Percentiles rank a stretch among this genome's conserved stretches.
Evolutionary conservation across 2,329 filamentous ascomycete species (phyloP).

Genomic region (Scytalidium lignicola): DNA sequence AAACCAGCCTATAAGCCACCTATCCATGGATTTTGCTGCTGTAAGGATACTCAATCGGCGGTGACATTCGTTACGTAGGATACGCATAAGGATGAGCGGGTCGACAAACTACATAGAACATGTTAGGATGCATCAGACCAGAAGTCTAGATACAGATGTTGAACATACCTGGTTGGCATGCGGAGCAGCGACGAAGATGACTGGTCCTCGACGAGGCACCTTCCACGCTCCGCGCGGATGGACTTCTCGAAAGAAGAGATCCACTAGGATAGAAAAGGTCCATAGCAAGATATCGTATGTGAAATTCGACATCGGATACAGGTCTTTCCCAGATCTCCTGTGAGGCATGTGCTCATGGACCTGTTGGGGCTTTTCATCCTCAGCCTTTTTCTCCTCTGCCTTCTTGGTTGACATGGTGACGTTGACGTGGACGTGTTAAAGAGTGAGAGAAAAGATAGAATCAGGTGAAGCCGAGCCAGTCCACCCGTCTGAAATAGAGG

Average conservation of each 20-base stretch:
- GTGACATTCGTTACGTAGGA: constrained; percentile 75
- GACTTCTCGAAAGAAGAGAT: constrained; percentile 97
- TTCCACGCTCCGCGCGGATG: constrained; percentile 94
- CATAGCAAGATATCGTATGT: constrained; percentile 76
- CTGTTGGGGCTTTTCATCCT: constrained; percentile 1
- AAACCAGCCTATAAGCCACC: constrained; percentile 81
- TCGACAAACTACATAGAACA: constrained; percentile 71
- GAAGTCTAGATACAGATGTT: neutral
- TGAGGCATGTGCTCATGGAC: constrained; percentile 18
- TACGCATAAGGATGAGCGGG: constrained; percentile 86
- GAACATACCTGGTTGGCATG: constrained; percentile 83
- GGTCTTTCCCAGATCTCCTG: constrained; percentile 40
- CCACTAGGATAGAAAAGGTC: constrained; percentile 75
- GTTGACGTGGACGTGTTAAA: too few relatives aligned
- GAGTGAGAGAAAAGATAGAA: neutral
- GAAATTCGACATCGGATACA: constrained; percentile 66
- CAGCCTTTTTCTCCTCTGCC: constrained; percentile 8
- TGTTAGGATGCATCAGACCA: constrained; percentile 3
- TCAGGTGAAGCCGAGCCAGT: too few relatives aligned
- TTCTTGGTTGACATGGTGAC: constrained; percentile 6
- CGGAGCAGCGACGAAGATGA: constrained; percentile 93
- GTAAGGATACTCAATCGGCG: constrained; percentile 90
- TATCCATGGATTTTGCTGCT: constrained; percentile 89
- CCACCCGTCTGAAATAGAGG: too few relatives aligned
- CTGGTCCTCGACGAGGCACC: constrained; percentile 79